Evolutionary conservation across 2,329 filamentous ascomycete species (phyloP), one percentile per base, ranked within the genome.

Genomic region (Parascedosporium putredinis): DNA sequence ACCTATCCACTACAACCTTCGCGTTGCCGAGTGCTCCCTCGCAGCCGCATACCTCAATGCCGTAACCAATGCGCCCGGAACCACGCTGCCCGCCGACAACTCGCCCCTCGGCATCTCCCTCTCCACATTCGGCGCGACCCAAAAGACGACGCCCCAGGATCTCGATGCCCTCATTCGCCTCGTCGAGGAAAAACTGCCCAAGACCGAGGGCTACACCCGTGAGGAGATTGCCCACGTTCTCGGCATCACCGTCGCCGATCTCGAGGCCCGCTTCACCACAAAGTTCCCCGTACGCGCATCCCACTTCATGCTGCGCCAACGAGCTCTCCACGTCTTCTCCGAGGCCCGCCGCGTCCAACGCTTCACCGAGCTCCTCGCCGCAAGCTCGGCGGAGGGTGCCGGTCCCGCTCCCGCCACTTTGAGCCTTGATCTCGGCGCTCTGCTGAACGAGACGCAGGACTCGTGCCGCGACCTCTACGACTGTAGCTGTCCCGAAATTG

Each of bases 1-100:
- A 0, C 91, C 91, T 0, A 83, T 94, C 55, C 88, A 91, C 74
- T 98, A 97, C 74, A 98, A 98, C 66, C 78, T 98, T 22, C 85
- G 93, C 24, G 93, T 98, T 1, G 93, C 96, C 33, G 93, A 98
- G 68, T 94, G 88, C 70, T 93, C 86, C 49, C 76, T 98, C 27
- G 93, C 93, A 3, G 89, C 93, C 3, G 78, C 76, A 22, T 81
- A 78, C 60, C 72, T 84, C 52, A 73, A 82, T 56, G 76, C 79
- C 23, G 68, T 71, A 23, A 67, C 81, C 51, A 78, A 76, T 63
- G 74, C 77, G 9, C 61, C 72, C 0, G 72, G 71, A 31, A 81
- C 78, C 1, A 65, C 70, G 25, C 79, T 97, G 1, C 83, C 87
- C 16, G 68, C 76, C 50, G 93, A 98, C 64, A 81, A 83, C 4